Evolutionary conservation across 176 grass and related monocot genomes (phyloP).

Genomic region (Aegilops umbellulata): DNA sequence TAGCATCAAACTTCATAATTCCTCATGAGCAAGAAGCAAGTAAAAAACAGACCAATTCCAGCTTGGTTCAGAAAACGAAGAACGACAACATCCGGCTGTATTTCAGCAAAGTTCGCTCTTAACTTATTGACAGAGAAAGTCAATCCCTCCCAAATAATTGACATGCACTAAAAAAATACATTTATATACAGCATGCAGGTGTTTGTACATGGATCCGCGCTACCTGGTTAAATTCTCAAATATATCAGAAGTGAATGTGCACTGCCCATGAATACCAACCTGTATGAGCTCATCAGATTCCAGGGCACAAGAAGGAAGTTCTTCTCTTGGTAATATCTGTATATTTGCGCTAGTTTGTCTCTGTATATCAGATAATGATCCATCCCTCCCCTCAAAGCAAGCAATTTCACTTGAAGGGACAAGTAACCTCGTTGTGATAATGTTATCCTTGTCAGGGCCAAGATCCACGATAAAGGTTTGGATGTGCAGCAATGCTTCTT

Average conservation of each 20-base stretch:
- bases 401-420: conserved; percentile 84
- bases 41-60: neutral
- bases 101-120: neutral
- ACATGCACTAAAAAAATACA: neutral
- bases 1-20: neutral
- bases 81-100: neutral
- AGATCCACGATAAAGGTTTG: conserved; percentile 94
- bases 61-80: conserved; percentile 11
- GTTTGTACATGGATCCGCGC: neutral
- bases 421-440: conserved; percentile 93
- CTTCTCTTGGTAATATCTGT: conserved; percentile 92
- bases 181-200: neutral
- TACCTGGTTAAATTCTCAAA: conserved; percentile 16
- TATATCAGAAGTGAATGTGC: neutral
- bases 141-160: neutral
- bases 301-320: conserved; percentile 72
- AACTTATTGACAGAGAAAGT: neutral
- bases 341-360: conserved; percentile 78
- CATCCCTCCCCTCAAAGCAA: conserved; percentile 77
- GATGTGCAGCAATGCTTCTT: conserved; percentile 93
- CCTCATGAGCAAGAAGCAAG: neutral
- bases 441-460: conserved; percentile 93
- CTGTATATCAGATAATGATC: conserved; percentile 84
- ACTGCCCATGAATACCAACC: conserved; percentile 48
- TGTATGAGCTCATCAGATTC: conserved; percentile 97